These are phyloP conservation scores for Penicillium desertorum DNA, from an alignment of 495 filamentous ascomycete species.

Conservation along the genomic window DNA sequence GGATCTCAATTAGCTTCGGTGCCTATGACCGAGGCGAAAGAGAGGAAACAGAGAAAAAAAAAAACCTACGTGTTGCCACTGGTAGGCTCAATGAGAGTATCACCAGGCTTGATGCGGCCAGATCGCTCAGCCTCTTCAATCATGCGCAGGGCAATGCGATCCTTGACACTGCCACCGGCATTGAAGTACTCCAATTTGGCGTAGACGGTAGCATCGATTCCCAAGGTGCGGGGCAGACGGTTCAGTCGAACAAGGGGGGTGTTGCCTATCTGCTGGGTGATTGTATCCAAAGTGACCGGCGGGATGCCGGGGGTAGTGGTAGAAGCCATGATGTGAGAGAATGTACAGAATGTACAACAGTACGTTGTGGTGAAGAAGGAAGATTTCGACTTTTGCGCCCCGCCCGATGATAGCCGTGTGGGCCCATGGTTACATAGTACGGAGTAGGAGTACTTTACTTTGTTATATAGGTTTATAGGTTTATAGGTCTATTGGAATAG, in stretches of 20 bases:
- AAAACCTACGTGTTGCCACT: conserved; percentile 84
- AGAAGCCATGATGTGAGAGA: conserved; percentile 20
- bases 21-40: neutral
- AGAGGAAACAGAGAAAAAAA: neutral
- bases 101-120: conserved; percentile 93
- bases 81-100: conserved; percentile 96
- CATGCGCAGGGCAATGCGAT: conserved; percentile 96
- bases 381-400: conserved; percentile 18
- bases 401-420: conserved; percentile 25
- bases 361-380: neutral
- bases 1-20: conserved; percentile 23
- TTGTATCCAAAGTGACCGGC: conserved; percentile 57
- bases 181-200: conserved; percentile 97
- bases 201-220: conserved; percentile 87
- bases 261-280: conserved; percentile 80
- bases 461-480: no score
- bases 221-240: conserved; percentile 82
- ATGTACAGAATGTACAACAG: no score
- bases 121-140: conserved; percentile 90
- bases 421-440: neutral
- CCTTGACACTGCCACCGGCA: conserved; percentile 96
- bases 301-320: conserved; percentile 46
- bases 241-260: conserved; percentile 93
- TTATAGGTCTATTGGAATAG: no score
- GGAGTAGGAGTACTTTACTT: no score